phyloP scores from a whole-genome alignment of 306 rosid genomes.

The Oemleria cerasiformis region DNA sequence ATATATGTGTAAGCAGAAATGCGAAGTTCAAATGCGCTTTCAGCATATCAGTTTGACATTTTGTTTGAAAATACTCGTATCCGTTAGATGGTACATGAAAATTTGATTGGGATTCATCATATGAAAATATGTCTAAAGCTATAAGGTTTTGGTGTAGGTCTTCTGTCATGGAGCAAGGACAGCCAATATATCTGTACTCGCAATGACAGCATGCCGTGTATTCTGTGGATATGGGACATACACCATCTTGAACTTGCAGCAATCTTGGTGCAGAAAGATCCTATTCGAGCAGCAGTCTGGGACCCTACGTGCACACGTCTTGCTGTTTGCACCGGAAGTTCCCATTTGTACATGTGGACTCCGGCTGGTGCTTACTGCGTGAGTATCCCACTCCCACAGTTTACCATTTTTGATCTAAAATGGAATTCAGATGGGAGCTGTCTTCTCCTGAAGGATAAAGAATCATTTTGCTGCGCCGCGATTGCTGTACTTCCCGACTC shows the following conservation, averaged over 20 bases:
- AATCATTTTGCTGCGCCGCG: constrained; percentile 84
- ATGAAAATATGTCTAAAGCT: constrained; percentile 3
- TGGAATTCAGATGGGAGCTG: constrained; percentile 98
- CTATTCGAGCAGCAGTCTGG: constrained; percentile 87
- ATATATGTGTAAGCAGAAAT: background rate
- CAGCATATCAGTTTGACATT: background rate
- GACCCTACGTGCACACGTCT: constrained; percentile 85
- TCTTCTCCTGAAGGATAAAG: constrained; percentile 87
- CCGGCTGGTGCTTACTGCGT: constrained; percentile 88
- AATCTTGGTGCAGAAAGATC: constrained; percentile 84
- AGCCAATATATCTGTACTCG: constrained; percentile 93
- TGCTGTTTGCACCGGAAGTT: constrained; percentile 75
- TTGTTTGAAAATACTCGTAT: background rate
- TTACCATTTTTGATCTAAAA: constrained; percentile 65
- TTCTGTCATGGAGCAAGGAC: constrained; percentile 86
- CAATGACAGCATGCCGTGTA: constrained; percentile 86
- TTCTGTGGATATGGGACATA: constrained; percentile 94
- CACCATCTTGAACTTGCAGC: constrained; percentile 81
- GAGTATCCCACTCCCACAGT: constrained; percentile 62
- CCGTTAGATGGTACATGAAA: background rate
- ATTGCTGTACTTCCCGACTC: constrained; percentile 66
- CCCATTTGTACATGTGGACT: constrained; percentile 94
- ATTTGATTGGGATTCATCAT: background rate
- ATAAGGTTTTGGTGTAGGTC: constrained; percentile 39
- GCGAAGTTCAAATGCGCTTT: background rate